Conservation (phyloP, 139 green algal species). For the Picochlorum sp. region DNA sequence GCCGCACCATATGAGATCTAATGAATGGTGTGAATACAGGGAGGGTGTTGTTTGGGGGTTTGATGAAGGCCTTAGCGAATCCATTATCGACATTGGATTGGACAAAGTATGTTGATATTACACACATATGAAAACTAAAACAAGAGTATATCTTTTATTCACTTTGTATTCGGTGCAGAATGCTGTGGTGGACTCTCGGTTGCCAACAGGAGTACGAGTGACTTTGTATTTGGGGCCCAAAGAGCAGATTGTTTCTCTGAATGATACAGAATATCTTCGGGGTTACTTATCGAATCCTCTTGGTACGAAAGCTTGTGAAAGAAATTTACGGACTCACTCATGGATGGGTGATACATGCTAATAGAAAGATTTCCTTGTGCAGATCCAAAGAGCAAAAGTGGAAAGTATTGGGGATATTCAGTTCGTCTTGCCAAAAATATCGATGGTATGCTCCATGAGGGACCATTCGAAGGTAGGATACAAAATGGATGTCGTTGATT, state of each 20-base stretch:
- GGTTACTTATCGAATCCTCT: constrained; percentile 30
- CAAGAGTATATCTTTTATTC: constrained; percentile 8
- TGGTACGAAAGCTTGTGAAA: background rate
- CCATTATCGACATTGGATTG: constrained; percentile 67
- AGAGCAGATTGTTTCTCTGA: constrained; percentile 20
- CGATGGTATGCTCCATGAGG: constrained; percentile 41
- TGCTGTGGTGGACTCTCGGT: constrained; percentile 26
- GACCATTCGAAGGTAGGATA: constrained; percentile 28
- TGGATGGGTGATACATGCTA: background rate
- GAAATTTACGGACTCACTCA: background rate
- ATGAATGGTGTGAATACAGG: constrained; percentile 73
- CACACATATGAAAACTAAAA: constrained; percentile 19
- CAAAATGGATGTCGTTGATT: background rate
- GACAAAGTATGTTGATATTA: constrained; percentile 35
- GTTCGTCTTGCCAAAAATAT: constrained; percentile 62
- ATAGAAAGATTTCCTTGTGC: background rate
- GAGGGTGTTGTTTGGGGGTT: constrained; percentile 67
- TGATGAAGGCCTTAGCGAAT: constrained; percentile 22
- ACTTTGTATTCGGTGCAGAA: constrained; percentile 11
- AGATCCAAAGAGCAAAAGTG: constrained; percentile 41
- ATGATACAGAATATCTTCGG: constrained; percentile 45
- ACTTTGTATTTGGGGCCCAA: constrained; percentile 52
- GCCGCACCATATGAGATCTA: constrained; percentile 74
- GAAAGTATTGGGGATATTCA: constrained; percentile 83
- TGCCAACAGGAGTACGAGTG: constrained; percentile 31